These are phyloP conservation scores for Hypseocharis bilobata DNA, from an alignment of 441 rosid genomes.

Conservation along the genomic window DNA sequence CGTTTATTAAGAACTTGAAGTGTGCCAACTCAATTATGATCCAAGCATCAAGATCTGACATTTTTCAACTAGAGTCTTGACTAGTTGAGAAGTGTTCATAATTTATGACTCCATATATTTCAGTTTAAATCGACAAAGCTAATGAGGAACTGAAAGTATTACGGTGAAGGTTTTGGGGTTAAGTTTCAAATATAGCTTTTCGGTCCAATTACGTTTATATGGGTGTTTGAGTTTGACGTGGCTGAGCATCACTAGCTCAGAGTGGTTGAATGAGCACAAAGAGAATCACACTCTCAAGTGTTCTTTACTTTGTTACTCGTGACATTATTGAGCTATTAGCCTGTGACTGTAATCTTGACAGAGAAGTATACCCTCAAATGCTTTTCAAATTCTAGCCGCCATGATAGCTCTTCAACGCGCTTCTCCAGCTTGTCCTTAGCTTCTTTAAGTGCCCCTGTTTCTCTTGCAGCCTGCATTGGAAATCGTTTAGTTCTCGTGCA, in stretches of 20 bases:
- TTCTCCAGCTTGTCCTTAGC: constrained; percentile 75
- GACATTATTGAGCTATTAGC: neutral
- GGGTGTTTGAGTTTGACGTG: too few relatives aligned
- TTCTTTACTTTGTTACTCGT: neutral
- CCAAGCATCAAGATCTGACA: constrained; percentile 1
- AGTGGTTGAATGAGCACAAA: neutral
- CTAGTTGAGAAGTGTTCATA: neutral
- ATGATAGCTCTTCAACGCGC: constrained; percentile 62
- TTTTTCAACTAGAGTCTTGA: constrained; percentile 1
- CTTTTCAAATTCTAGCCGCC: constrained; percentile 63
- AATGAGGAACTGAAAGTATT: neutral
- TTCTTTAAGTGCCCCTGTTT: constrained; percentile 70
- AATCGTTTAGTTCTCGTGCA: constrained; percentile 4
- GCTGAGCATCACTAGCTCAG: neutral
- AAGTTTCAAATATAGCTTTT: too few relatives aligned
- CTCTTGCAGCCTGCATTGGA: constrained; percentile 61
- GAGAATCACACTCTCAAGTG: neutral
- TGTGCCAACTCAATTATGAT: neutral
- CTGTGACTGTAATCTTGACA: neutral
- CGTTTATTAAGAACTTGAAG: constrained; percentile 5
- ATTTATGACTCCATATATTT: too few relatives aligned
- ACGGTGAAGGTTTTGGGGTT: neutral
- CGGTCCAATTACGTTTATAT: too few relatives aligned
- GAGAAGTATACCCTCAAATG: constrained; percentile 43
- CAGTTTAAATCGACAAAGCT: too few relatives aligned